Base-by-base conservation (phyloP, 495 filamentous ascomycete species). In the Pyronema omphalodes region DNA sequence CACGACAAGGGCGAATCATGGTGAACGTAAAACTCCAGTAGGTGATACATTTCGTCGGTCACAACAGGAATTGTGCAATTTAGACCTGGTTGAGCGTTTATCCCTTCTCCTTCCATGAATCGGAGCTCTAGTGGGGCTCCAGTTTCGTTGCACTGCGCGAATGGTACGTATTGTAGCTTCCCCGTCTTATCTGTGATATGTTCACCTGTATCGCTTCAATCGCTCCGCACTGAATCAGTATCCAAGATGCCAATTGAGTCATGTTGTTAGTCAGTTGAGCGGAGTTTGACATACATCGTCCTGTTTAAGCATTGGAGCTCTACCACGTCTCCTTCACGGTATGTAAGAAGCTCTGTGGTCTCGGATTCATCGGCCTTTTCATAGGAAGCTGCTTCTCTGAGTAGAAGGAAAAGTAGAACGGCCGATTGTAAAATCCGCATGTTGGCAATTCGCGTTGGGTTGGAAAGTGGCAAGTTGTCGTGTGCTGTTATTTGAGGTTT, bases 11-110 rank as follows among this genome's bases (percentile, higher is more conserved):
- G 91, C 9, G 84, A 86, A 67, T 98, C 91, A 71, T 82, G 86
- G 73, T 96, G 91, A 61, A 96, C 81, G 76, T 95, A 96, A 76
- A 94, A 95, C 70, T 98, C 91, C 67, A 95, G 79, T 43, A 96
- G 81, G 70, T 98, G 91, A 76, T 91, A 98, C 73, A 94, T 81
- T 15, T 81, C 77, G 69, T 98, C 91, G 63, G 79, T 71, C 62
- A 95, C 76, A 63, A 83, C 75, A 62, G 80, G 70, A 67, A 96
- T 83, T 47, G 91, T 98, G 73, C 91, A 98, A 70, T 87, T 93
- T 59, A 93, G 71, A 58, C 88, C 61, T 8, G 34, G 45, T 4
- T 47, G 47, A 8, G 37, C 45, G 15, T 33, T 84, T 71, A 74
- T 71, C 62, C 87, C 83, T 59, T 86, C 68, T 62, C 86, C 84